phyloP scores from a whole-genome alignment of 306 rosid genomes.

The Pyrus pyrifolia region DNA sequence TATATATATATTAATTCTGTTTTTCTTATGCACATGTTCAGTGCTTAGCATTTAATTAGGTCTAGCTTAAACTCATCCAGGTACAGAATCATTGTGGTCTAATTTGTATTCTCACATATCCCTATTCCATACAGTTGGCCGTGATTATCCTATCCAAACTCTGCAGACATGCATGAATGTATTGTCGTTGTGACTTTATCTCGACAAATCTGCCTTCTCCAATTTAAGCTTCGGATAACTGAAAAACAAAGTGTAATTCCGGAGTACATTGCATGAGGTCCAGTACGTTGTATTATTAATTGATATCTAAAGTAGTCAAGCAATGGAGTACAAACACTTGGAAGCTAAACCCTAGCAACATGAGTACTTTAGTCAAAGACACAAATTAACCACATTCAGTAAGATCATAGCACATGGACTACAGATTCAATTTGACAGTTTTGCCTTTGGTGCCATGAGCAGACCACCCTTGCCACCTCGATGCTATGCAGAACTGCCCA shows the following conservation, averaged over 20 bases:
- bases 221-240: background rate
- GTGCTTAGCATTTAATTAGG: background rate
- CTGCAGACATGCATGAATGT: background rate
- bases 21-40: slow-evolving; percentile 3
- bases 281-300: background rate
- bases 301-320: no score
- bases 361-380: no score
- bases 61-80: background rate
- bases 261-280: background rate
- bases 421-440: no score
- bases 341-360: no score
- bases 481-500: no score
- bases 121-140: background rate
- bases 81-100: background rate
- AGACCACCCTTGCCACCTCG: no score
- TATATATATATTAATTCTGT: background rate
- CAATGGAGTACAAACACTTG: no score
- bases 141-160: background rate
- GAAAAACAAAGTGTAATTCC: background rate
- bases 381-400: no score
- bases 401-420: no score
- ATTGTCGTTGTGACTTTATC: background rate
- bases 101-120: background rate
- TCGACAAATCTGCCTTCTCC: background rate
- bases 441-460: no score